phyloP scores from a whole-genome alignment of 495 filamentous ascomycete genomes.

The Penicillium egyptiacum region DNA sequence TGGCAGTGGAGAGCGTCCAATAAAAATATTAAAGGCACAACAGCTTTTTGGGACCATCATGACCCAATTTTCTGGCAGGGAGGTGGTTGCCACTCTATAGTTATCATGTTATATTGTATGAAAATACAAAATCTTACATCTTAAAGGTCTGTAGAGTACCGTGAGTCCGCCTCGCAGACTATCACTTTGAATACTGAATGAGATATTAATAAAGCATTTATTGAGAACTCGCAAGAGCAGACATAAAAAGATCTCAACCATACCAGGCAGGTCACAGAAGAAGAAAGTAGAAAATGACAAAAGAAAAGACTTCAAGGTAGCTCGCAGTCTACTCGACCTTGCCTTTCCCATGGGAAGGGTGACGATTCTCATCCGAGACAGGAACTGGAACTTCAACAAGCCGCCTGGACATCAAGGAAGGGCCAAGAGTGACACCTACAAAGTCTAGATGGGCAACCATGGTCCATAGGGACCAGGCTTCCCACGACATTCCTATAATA shows the following conservation, averaged over 20 bases:
- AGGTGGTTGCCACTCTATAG: not conserved
- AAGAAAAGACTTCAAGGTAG: not conserved
- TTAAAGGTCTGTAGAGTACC: too few species aligned
- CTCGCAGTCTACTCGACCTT: not conserved
- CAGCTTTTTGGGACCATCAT: not conserved
- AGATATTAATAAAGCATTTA: too few species aligned
- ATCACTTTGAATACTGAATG: too few species aligned
- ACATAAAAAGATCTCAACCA: too few species aligned
- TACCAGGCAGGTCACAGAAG: too few species aligned
- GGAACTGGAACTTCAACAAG: not conserved
- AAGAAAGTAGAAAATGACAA: not conserved
- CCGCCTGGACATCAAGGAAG: not conserved
- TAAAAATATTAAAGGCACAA: not conserved
- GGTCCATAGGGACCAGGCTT: not conserved
- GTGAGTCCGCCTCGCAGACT: too few species aligned
- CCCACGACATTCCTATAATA: not conserved
- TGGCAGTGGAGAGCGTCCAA: not conserved
- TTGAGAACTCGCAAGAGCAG: too few species aligned
- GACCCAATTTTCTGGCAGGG: too few species aligned
- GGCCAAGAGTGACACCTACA: not conserved
- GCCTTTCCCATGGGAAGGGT: not conserved
- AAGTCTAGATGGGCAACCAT: constrained; percentile 3
- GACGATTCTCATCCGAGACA: not conserved
- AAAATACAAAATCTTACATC: too few species aligned
- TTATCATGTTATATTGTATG: too few species aligned